These are phyloP conservation scores for Cymodocea nodosa DNA, from an alignment of 116 monocot genomes.

Conservation along the genomic window DNA sequence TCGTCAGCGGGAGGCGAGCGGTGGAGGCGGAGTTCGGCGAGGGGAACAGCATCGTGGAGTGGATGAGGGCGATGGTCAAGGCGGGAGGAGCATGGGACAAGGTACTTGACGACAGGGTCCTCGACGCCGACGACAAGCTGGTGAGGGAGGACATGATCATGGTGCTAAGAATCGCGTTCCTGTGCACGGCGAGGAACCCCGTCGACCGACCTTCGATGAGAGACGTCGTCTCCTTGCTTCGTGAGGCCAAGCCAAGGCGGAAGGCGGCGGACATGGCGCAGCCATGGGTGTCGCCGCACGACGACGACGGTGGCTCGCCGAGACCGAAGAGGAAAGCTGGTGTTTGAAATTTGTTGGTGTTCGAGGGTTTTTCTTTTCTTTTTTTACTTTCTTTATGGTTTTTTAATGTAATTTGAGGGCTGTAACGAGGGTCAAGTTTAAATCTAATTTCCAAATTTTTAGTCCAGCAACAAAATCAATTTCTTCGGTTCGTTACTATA, in stretches of 20 bases:
- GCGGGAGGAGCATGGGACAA: conserved; percentile 28
- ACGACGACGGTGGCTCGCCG: background rate
- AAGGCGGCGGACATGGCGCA: background rate
- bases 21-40: conserved; percentile 76
- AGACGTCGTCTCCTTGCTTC: conserved; percentile 73
- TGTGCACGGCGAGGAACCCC: conserved; percentile 64
- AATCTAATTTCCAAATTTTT: no score
- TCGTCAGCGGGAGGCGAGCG: conserved; percentile 56
- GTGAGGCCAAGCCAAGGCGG: conserved; percentile 15
- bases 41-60: conserved; percentile 57
- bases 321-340: background rate
- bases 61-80: conserved; percentile 38
- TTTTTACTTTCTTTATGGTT: background rate
- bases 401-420: no score
- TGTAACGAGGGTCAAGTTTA: no score
- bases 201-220: conserved; percentile 73
- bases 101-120: conserved; percentile 24
- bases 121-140: conserved; percentile 14
- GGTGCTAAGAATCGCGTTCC: conserved; percentile 52
- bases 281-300: background rate
- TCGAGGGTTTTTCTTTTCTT: background rate
- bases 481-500: no score
- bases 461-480: no score
- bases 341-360: background rate
- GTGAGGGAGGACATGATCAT: conserved; percentile 80